Percentiles rank a stretch among this genome's conserved stretches.
Evolutionary conservation across 2,329 filamentous ascomycete species (phyloP).

Genomic region (Pestalotiopsis sp.): DNA sequence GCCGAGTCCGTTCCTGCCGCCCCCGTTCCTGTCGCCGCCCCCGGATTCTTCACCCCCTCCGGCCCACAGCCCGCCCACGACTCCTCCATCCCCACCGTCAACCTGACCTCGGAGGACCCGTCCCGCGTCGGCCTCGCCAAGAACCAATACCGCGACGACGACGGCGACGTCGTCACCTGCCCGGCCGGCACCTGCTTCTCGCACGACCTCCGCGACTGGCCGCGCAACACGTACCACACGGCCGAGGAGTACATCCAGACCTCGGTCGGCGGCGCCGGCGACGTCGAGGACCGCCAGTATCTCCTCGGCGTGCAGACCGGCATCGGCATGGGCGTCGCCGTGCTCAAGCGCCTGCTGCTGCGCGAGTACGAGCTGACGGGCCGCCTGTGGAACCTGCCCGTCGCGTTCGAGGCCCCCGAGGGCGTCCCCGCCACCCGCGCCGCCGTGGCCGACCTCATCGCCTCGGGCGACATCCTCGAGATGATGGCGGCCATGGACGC

Average conservation of each 20-base stretch:
- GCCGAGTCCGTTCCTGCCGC: too few relatives aligned
- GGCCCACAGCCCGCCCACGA: too few relatives aligned
- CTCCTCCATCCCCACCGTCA: too few relatives aligned
- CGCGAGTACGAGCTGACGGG: constrained; percentile 18
- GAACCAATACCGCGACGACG: not conserved
- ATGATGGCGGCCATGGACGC: not conserved
- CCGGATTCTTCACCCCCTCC: too few relatives aligned
- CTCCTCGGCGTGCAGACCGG: constrained; percentile 23
- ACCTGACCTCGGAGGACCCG: too few relatives aligned
- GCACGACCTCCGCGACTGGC: not conserved
- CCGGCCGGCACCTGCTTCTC: not conserved
- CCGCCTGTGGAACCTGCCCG: constrained; percentile 13
- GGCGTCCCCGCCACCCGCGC: not conserved
- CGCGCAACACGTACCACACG: not conserved
- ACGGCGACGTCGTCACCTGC: too few relatives aligned
- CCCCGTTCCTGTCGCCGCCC: too few relatives aligned
- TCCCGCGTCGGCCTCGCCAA: not conserved
- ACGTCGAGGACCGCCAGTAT: constrained; percentile 17
- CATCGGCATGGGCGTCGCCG: constrained; percentile 22
- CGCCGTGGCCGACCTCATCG: not conserved
- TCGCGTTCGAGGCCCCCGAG: not conserved
- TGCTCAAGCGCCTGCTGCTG: constrained; percentile 17
- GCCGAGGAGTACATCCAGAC: not conserved
- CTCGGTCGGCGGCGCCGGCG: not conserved
- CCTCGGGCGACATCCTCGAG: not conserved